phyloP scores from a whole-genome alignment of 2,329 filamentous ascomycete genomes.

The Proliferodiscus dingleyae region DNA sequence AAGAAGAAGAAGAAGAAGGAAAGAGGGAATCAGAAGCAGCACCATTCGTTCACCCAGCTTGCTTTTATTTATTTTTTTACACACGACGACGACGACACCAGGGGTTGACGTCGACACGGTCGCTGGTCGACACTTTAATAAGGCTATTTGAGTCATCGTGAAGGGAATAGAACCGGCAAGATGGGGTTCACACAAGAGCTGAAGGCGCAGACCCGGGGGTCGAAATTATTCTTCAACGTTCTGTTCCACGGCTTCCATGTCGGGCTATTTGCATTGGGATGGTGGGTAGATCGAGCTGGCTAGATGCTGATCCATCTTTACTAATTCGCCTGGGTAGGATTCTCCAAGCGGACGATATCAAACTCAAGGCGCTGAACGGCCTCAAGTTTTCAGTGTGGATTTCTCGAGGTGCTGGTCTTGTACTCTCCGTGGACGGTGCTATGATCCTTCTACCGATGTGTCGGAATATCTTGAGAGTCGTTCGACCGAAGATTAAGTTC shows the following conservation, averaged over 20 bases:
- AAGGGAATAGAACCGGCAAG: slow-evolving; percentile 14
- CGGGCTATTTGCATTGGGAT: slow-evolving; percentile 77
- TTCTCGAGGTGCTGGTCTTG: slow-evolving; percentile 86
- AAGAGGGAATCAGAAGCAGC: slow-evolving; percentile 15
- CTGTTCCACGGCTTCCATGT: slow-evolving; percentile 78
- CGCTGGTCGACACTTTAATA: slow-evolving; percentile 53
- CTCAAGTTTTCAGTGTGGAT: slow-evolving; percentile 91
- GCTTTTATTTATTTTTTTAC: slow-evolving; percentile 15
- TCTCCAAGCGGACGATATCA: slow-evolving; percentile 65
- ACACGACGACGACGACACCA: slow-evolving; percentile 28
- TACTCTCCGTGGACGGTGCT: slow-evolving; percentile 76
- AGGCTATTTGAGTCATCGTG: slow-evolving; percentile 18
- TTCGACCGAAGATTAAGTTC: slow-evolving; percentile 83
- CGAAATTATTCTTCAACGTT: slow-evolving; percentile 74
- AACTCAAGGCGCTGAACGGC: slow-evolving; percentile 72
- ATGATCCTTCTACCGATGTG: slow-evolving; percentile 93
- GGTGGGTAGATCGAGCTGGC: slow-evolving; percentile 64
- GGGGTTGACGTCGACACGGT: slow-evolving; percentile 34
- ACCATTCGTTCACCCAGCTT: slow-evolving; percentile 27
- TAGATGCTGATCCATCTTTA: no score
- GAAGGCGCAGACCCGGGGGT: slow-evolving; percentile 61
- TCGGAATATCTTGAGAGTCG: slow-evolving; percentile 76
- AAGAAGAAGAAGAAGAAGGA: no score
- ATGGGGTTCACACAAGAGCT: slow-evolving; percentile 31
- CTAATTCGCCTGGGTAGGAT: slow-evolving; percentile 52